Conservation (phyloP, 306 rosid genomes). For the Quercus gilva region DNA sequence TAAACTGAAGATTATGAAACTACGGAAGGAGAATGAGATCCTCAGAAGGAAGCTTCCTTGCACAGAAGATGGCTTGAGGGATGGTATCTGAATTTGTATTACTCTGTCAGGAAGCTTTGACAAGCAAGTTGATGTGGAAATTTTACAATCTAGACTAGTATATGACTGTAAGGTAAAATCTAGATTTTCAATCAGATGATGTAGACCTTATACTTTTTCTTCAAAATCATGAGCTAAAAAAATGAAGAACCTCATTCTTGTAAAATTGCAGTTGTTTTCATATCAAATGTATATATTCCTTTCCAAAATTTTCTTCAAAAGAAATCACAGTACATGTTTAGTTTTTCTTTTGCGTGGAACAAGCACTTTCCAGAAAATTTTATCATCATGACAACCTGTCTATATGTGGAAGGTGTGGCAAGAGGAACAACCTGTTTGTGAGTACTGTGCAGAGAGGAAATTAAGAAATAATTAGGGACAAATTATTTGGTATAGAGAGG, state of each 20-base stretch:
- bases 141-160: neutral
- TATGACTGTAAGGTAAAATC: too few species aligned
- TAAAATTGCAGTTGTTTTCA: neutral
- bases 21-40: constrained; percentile 67
- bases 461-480: too few species aligned
- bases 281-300: neutral
- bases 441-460: too few species aligned
- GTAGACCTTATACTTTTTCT: neutral
- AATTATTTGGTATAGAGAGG: too few species aligned
- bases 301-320: neutral
- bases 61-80: constrained; percentile 20
- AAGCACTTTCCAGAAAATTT: too few species aligned
- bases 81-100: neutral
- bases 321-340: too few species aligned
- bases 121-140: neutral
- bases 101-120: neutral
- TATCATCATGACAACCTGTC: too few species aligned
- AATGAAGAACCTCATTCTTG: neutral
- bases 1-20: constrained; percentile 59
- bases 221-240: neutral
- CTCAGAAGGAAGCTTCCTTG: constrained; percentile 51
- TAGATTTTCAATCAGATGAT: neutral
- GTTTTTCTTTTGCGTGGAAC: too few species aligned
- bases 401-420: too few species aligned
- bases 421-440: too few species aligned